These are phyloP conservation scores for Basipetospora chlamydospora DNA, from an alignment of 2,329 filamentous ascomycete species.

Conservation along the genomic window DNA sequence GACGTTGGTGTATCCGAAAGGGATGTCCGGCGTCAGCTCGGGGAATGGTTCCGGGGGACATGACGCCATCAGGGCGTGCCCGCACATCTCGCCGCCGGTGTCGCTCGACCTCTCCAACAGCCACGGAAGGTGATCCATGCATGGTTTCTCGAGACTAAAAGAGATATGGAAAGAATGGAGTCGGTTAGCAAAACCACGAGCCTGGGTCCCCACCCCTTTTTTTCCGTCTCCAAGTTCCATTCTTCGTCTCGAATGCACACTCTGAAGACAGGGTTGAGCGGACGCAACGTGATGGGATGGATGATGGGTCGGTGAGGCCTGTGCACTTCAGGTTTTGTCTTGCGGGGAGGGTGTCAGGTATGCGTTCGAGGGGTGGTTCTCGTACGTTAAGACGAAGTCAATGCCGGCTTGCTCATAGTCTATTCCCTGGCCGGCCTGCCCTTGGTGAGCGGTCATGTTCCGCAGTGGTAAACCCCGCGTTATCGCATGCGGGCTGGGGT, in stretches of 20 bases:
- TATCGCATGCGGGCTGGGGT: conserved; percentile 11
- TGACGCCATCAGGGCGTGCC: conserved; percentile 86
- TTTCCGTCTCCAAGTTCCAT: conserved; percentile 3
- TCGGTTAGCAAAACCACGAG: conserved; percentile 27
- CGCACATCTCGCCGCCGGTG: conserved; percentile 56
- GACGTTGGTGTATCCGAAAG: conserved; percentile 33
- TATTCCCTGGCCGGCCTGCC: conserved; percentile 25
- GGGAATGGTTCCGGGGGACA: conserved; percentile 58
- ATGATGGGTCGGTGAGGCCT: not conserved
- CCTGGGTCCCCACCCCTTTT: conserved; percentile 6
- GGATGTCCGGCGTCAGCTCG: conserved; percentile 32
- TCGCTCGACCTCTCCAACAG: conserved; percentile 47
- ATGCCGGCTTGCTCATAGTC: conserved; percentile 76
- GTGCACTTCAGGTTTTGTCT: not conserved
- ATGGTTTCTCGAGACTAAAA: conserved; percentile 75
- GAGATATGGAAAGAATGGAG: conserved; percentile 15
- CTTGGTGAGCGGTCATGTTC: conserved; percentile 12
- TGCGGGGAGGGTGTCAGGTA: conserved; percentile 52
- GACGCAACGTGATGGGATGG: conserved; percentile 1
- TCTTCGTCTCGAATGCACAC: not conserved
- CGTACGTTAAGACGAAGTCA: conserved; percentile 86
- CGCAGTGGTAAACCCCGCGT: conserved; percentile 18
- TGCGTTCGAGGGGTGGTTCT: conserved; percentile 42
- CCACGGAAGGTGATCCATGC: conserved; percentile 80
- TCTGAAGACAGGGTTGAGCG: not conserved